Evolutionary conservation across 2,329 filamentous ascomycete genomes (phyloP).

Genomic region (Colletotrichum incanum): DNA sequence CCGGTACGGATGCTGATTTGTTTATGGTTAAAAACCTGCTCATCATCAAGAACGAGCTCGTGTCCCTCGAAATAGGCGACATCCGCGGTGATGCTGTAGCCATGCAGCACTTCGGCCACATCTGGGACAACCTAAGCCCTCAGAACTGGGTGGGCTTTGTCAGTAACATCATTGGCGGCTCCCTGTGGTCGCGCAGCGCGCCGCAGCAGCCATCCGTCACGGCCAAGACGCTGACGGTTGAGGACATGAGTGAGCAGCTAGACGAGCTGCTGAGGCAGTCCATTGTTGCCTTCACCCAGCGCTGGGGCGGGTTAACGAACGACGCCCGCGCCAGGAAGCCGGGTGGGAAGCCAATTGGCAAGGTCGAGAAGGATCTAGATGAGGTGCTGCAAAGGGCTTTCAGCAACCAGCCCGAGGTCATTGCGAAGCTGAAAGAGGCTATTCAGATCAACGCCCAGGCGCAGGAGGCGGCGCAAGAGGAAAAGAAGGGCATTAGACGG

Average conservation of each 20-base stretch:
- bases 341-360: constrained; percentile 65
- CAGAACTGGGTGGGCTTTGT: constrained; percentile 74
- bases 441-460: constrained; percentile 71
- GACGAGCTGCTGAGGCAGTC: constrained; percentile 75
- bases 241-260: constrained; percentile 76
- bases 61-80: constrained; percentile 93
- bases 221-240: constrained; percentile 55
- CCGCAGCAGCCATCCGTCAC: constrained; percentile 49
- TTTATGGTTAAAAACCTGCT: constrained; percentile 97
- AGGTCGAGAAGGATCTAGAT: constrained; percentile 71
- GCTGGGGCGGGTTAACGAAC: constrained; percentile 69
- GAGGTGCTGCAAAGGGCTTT: constrained; percentile 71
- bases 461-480: constrained; percentile 61
- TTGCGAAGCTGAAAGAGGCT: constrained; percentile 73
- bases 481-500: constrained; percentile 49
- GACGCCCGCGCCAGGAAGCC: constrained; percentile 64
- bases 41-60: constrained; percentile 94
- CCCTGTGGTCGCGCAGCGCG: constrained; percentile 60
- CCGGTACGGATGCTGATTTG: constrained; percentile 81
- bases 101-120: constrained; percentile 75
- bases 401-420: constrained; percentile 71
- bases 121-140: constrained; percentile 75
- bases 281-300: constrained; percentile 75
- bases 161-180: constrained; percentile 69
- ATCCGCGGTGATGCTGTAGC: constrained; percentile 67